These are phyloP conservation scores for Tausonia pullulans DNA, from an alignment of 1,284 basidiomycete species.

Conservation along the genomic window DNA sequence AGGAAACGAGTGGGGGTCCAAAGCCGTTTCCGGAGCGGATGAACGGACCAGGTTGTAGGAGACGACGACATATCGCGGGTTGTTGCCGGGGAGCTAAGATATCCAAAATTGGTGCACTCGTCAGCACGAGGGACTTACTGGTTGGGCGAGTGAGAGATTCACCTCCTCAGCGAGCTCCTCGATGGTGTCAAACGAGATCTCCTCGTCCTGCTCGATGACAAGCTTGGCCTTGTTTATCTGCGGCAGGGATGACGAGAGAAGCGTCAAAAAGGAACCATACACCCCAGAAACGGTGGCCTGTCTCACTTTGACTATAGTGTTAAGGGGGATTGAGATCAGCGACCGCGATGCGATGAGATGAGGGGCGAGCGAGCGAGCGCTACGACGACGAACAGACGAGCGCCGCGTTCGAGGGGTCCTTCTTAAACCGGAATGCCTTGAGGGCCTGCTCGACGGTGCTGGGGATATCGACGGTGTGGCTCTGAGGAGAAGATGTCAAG, in stretches of 20 bases:
- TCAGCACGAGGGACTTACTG: too few species aligned
- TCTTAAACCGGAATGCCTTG: conserved; percentile 70
- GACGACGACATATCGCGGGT: conserved; percentile 73
- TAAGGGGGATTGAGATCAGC: too few species aligned
- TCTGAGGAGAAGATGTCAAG: conserved; percentile 32
- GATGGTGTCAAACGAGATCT: conserved; percentile 50
- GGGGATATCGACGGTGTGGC: conserved; percentile 71
- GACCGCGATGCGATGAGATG: not conserved
- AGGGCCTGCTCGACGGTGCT: conserved; percentile 59
- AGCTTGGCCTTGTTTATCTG: conserved; percentile 70
- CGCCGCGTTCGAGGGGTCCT: conserved; percentile 58
- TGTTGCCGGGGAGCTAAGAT: conserved; percentile 60
- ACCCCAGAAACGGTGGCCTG: too few species aligned
- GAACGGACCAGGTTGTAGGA: conserved; percentile 57
- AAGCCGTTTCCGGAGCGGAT: too few species aligned
- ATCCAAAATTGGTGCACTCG: too few species aligned
- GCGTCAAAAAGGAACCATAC: too few species aligned
- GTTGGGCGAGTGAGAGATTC: too few species aligned
- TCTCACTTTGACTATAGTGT: conserved; percentile 38
- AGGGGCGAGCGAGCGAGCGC: not conserved
- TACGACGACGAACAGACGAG: conserved; percentile 41
- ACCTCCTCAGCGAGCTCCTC: conserved; percentile 73
- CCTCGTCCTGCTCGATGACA: conserved; percentile 65
- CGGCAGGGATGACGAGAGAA: too few species aligned
- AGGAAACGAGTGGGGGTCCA: not conserved